phyloP scores from a whole-genome alignment of 2,329 filamentous ascomycete species.

The Malbranchea cinnamomea region DNA sequence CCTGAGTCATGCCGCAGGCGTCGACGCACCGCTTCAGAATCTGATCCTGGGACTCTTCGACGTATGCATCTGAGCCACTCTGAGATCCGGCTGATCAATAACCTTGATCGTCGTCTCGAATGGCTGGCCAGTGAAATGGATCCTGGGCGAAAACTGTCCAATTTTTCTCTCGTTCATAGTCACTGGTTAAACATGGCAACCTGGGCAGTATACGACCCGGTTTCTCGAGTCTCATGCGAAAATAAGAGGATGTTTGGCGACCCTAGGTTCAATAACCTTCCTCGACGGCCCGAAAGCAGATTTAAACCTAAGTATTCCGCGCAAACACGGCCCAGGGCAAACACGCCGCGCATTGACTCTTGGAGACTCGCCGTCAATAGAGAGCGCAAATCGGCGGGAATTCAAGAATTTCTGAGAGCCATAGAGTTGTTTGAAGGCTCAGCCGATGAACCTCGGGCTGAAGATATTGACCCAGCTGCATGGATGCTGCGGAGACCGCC shows the following conservation, averaged over 20 bases:
- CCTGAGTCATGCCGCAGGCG: too few relatives aligned
- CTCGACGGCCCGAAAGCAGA: too few relatives aligned
- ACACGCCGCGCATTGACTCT: constrained; percentile 21
- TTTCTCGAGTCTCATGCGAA: constrained; percentile 21
- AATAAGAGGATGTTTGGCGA: constrained; percentile 21
- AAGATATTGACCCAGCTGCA: constrained; percentile 23
- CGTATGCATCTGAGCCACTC: constrained; percentile 16
- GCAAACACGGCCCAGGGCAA: constrained; percentile 10
- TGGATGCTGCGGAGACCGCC: constrained; percentile 28
- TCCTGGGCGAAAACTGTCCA: constrained; percentile 25
- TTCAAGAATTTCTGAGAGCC: constrained; percentile 16
- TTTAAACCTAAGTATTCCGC: constrained; percentile 18
- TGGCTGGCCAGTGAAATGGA: constrained; percentile 25
- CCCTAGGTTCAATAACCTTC: constrained; percentile 18
- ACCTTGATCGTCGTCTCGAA: constrained; percentile 21
- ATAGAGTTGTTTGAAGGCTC: constrained; percentile 22
- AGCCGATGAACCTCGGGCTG: constrained; percentile 23
- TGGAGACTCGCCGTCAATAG: constrained; percentile 26
- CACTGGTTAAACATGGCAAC: constrained; percentile 29
- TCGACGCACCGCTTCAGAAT: too few relatives aligned
- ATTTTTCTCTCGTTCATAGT: constrained; percentile 25
- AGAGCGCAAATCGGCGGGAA: constrained; percentile 17
- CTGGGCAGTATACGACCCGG: constrained; percentile 25
- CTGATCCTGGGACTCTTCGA: too few relatives aligned
- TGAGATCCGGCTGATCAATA: constrained; percentile 22